Evolutionary conservation across 2,329 filamentous ascomycete genomes (phyloP).

Genomic region (Botrytis porri): DNA sequence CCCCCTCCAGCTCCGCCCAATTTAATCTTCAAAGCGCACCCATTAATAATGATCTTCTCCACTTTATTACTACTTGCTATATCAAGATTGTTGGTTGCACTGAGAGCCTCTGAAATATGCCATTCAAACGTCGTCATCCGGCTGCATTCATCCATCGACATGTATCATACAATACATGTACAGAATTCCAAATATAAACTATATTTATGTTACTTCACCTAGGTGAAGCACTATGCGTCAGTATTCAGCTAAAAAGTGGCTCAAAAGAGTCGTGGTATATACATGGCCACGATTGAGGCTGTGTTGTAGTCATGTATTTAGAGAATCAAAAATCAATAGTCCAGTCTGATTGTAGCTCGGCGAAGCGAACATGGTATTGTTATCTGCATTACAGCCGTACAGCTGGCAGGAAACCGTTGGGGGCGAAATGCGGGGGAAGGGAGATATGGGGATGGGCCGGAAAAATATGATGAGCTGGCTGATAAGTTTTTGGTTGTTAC

Average conservation of each 20-base stretch:
- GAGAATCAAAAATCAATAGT: slow-evolving; percentile 12
- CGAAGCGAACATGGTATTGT: slow-evolving; percentile 1
- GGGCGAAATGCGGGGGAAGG: slow-evolving; percentile 19
- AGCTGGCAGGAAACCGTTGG: slow-evolving; percentile 2
- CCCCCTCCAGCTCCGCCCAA: background rate
- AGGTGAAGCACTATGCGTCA: background rate
- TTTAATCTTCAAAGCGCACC: background rate
- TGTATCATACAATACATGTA: background rate
- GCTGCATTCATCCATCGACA: background rate
- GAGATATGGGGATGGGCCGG: slow-evolving; percentile 8
- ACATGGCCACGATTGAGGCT: slow-evolving; percentile 14
- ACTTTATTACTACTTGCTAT: background rate
- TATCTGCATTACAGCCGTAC: slow-evolving; percentile 5
- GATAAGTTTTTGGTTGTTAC: background rate
- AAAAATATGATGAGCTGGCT: slow-evolving; percentile 14
- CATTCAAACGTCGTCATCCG: background rate
- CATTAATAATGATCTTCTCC: background rate
- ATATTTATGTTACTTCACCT: background rate
- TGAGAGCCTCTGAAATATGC: background rate
- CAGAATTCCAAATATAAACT: slow-evolving; percentile 4
- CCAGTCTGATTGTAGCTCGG: background rate
- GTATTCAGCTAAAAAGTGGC: slow-evolving; percentile 14
- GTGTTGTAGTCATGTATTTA: slow-evolving; percentile 17
- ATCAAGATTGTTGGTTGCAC: background rate
- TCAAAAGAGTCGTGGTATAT: background rate